These are phyloP conservation scores for Pseudogymnoascus destructans DNA, from an alignment of 2,329 filamentous ascomycete species.

Conservation along the genomic window DNA sequence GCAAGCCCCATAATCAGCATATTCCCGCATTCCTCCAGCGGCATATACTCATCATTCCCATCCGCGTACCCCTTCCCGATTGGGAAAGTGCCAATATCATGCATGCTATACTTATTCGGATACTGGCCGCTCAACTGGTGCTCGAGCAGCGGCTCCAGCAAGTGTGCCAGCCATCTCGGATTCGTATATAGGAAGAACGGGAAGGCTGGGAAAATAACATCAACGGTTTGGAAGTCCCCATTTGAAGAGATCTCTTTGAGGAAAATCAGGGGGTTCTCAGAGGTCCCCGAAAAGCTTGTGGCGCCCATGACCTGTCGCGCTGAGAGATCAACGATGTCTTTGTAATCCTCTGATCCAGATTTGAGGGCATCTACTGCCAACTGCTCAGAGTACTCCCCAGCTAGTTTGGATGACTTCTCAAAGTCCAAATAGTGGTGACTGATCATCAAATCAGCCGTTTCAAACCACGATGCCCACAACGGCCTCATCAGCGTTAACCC, in stretches of 20 bases:
- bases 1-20: slow-evolving; percentile 64
- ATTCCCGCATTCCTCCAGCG: slow-evolving; percentile 52
- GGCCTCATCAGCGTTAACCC: slow-evolving; percentile 68
- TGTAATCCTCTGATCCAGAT: slow-evolving; percentile 62
- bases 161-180: slow-evolving; percentile 64
- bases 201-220: slow-evolving; percentile 77
- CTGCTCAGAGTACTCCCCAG: slow-evolving; percentile 60
- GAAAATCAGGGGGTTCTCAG: slow-evolving; percentile 61
- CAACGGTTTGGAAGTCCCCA: slow-evolving; percentile 74
- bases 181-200: slow-evolving; percentile 82
- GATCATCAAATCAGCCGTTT: slow-evolving; percentile 47
- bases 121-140: slow-evolving; percentile 74
- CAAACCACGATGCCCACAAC: slow-evolving; percentile 66
- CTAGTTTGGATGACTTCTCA: slow-evolving; percentile 45
- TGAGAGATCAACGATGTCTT: slow-evolving; percentile 63
- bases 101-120: slow-evolving; percentile 69
- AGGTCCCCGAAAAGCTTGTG: slow-evolving; percentile 60
- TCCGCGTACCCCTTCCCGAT: slow-evolving; percentile 62
- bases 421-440: slow-evolving; percentile 69
- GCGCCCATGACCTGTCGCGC: slow-evolving; percentile 72
- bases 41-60: slow-evolving; percentile 52
- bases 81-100: slow-evolving; percentile 61
- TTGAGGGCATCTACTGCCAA: slow-evolving; percentile 57
- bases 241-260: slow-evolving; percentile 79
- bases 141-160: slow-evolving; percentile 68